Base-by-base conservation (phyloP, 192 early-diverging fungal species). In the Funneliformis geosporum region DNA sequence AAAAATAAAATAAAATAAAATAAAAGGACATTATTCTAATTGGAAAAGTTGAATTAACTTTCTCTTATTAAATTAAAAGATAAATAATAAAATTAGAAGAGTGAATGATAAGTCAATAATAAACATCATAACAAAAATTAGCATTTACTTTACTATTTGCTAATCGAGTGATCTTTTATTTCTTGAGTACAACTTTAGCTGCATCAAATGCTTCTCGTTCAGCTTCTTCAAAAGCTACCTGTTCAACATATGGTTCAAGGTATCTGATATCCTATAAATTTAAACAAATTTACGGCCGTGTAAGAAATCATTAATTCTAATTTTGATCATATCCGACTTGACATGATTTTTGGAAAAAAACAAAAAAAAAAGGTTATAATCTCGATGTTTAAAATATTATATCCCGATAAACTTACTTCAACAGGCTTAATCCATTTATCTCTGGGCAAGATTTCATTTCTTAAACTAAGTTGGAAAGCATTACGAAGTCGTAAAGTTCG, bases 401-500 rank as follows among this genome's bases (percentile, higher is more conserved):
- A 8, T 27, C 21, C 76, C 33, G 1, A 60, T 40, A 80, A 42
- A 60, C 55, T 62, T 88, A 92, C 95, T 65, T 96, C 89, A 73
- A 92, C 85, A 8, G 94, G 85, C 83, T 92, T 93, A 68, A 92
- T 94, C 92, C 93, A 93, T 66, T 93, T 84, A 8, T 89, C 83
- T 80, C 85, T 73, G 69, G 92, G 88, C 40, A 96, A 88, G 73
- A 92, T 82, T 46, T 84, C 84, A 86, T 97, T 93, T 25, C 88
- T 85, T 68, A 93, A 83, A 21, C 92, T 92, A 75, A 90, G 87
- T 82, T 95, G 92, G 82, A 91, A 88, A 5, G 96, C 96, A 50
- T 91, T 84, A 79, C 91, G 88, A 82, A 93, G 87, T 79, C 97
- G 95, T 88, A 90, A 96, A 64, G 89, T 83, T 81, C 97, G 93